Conservation (phyloP, 2,329 filamentous ascomycete species). For the Endothia cerciana region DNA sequence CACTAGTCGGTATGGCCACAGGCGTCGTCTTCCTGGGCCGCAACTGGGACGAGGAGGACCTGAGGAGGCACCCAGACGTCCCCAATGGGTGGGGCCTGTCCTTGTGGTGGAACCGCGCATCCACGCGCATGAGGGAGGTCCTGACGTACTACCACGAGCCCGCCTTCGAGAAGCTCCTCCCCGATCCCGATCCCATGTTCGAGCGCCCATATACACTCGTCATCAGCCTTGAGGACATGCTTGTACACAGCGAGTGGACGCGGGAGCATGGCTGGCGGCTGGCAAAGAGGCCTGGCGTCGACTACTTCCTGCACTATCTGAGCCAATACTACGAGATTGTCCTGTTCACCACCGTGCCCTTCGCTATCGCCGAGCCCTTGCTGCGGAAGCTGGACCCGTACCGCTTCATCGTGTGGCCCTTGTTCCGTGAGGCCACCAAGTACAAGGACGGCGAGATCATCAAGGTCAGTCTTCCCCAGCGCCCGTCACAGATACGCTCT, state of each 20-base stretch:
- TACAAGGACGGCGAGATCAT: constrained; percentile 96
- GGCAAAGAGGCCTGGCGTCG: constrained; percentile 90
- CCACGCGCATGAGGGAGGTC: constrained; percentile 73
- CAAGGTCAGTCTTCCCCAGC: constrained; percentile 64
- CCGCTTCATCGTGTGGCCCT: constrained; percentile 91
- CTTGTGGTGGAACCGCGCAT: constrained; percentile 80
- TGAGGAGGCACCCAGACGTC: constrained; percentile 67
- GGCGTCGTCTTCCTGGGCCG: constrained; percentile 79
- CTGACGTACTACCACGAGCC: constrained; percentile 95
- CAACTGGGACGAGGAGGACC: constrained; percentile 84
- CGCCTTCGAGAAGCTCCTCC: constrained; percentile 89
- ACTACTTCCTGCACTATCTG: constrained; percentile 96
- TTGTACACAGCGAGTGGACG: constrained; percentile 94
- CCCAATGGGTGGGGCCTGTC: constrained; percentile 78
- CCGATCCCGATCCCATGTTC: constrained; percentile 76
- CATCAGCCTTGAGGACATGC: constrained; percentile 87
- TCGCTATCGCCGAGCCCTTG: constrained; percentile 81
- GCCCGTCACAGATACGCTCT: neutral
- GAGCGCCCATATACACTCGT: constrained; percentile 91
- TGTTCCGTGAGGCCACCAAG: constrained; percentile 95
- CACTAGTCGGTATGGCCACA: constrained; percentile 59
- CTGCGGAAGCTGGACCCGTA: constrained; percentile 94
- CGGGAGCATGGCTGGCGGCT: constrained; percentile 93
- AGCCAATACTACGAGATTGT: constrained; percentile 98
- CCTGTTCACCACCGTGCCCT: constrained; percentile 89